Conservation (phyloP, 371 early-diverging fungal species). For the Dichotomocladium elegans region DNA sequence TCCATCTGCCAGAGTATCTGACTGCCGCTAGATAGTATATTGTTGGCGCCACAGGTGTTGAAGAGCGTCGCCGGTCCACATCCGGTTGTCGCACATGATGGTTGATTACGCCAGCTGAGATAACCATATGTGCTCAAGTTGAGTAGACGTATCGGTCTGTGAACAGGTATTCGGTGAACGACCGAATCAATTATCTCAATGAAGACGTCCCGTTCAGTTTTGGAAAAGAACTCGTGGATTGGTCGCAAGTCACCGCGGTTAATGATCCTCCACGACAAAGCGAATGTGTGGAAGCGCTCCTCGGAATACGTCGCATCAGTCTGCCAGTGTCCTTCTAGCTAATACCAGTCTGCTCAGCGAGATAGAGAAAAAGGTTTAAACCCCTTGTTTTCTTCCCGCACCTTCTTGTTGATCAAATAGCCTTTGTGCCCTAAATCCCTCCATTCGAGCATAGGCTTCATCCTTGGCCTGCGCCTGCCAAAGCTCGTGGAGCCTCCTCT, state of each 20-base stretch:
- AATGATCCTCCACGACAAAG: conserved; percentile 19
- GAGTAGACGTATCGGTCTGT: conserved; percentile 31
- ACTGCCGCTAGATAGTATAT: too few relatives aligned
- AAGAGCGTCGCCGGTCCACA: too few relatives aligned
- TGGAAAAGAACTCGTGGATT: conserved; percentile 30
- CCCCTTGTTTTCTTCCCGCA: too few relatives aligned
- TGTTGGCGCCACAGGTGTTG: not conserved
- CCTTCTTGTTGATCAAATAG: not conserved
- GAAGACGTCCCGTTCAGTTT: conserved; percentile 13
- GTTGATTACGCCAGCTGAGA: conserved; percentile 29
- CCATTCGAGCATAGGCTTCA: conserved; percentile 9
- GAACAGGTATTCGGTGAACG: conserved; percentile 21
- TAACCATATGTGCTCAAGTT: conserved; percentile 27
- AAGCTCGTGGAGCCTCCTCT: conserved; percentile 8
- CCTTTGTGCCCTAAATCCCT: not conserved
- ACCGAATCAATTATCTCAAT: conserved; percentile 17
- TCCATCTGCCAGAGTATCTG: conserved; percentile 29
- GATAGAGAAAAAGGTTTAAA: too few relatives aligned
- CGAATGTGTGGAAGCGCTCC: not conserved
- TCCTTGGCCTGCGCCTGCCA: conserved; percentile 18
- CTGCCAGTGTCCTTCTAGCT: conserved; percentile 6
- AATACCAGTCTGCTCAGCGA: conserved; percentile 11
- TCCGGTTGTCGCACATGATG: conserved; percentile 3
- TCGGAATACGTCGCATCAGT: too few relatives aligned
- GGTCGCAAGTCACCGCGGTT: conserved; percentile 30